phyloP scores from a whole-genome alignment of 1,284 basidiomycete genomes.

The Somion occarium region DNA sequence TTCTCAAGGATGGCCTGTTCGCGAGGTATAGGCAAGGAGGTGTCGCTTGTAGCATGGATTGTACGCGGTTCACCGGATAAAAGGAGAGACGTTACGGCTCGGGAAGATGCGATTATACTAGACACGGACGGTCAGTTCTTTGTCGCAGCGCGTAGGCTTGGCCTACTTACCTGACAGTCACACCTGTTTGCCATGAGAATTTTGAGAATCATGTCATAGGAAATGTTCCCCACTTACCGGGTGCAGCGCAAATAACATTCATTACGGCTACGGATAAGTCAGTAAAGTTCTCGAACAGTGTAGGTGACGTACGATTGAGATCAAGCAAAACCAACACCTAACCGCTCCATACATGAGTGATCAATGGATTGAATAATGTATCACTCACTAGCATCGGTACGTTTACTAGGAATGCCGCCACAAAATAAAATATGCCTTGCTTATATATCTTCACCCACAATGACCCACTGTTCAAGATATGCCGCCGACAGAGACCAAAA shows the following conservation, averaged over 20 bases:
- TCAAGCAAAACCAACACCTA: not conserved
- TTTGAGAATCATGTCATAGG: not conserved
- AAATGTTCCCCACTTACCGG: not conserved
- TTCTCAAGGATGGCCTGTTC: too few relatives aligned
- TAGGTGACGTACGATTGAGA: slow-evolving; percentile 2
- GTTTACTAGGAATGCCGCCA: slow-evolving; percentile 1
- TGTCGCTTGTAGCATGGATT: too few relatives aligned
- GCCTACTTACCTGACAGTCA: slow-evolving; percentile 1
- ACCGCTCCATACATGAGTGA: not conserved
- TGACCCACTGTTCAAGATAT: not conserved
- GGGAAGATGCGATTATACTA: slow-evolving; percentile 7
- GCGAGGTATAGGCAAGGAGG: too few relatives aligned
- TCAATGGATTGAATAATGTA: not conserved
- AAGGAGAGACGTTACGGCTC: slow-evolving; percentile 4
- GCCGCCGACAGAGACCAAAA: not conserved
- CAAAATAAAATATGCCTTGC: slow-evolving; percentile 5
- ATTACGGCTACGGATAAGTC: not conserved
- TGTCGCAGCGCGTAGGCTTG: not conserved
- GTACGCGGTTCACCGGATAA: not conserved
- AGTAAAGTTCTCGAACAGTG: not conserved
- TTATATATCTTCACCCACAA: slow-evolving; percentile 1
- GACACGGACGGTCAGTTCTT: not conserved
- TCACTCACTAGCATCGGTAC: slow-evolving; percentile 4
- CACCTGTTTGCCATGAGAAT: not conserved
- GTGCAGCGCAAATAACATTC: not conserved